A percentile compares a stretch with the other conserved stretches of the same genome.
phyloP scores from a whole-genome alignment of 2,329 filamentous ascomycete species.

The Didymosphaeria variabile region DNA sequence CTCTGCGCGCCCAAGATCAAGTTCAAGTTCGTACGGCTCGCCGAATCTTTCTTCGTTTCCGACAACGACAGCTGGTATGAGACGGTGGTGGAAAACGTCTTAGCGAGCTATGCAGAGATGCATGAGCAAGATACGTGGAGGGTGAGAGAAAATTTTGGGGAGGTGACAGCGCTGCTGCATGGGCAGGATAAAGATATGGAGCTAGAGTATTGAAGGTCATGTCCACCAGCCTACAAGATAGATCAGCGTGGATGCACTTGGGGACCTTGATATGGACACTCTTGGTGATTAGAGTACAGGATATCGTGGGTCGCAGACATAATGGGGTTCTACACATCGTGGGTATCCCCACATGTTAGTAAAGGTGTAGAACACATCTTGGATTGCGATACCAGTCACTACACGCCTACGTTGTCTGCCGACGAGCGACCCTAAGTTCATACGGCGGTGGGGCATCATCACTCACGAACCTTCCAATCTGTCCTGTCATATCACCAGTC shows the following conservation, averaged over 20 bases:
- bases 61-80: background rate
- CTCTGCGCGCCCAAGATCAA: slow-evolving; percentile 1
- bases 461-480: background rate
- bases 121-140: background rate
- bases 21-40: background rate
- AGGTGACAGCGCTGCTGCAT: background rate
- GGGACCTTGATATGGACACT: background rate
- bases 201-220: background rate
- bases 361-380: background rate
- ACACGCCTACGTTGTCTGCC: background rate
- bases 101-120: background rate
- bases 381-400: background rate
- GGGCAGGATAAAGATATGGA: background rate
- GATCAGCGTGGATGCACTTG: background rate
- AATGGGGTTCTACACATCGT: too few species aligned
- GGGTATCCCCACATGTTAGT: background rate
- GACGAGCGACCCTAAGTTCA: background rate
- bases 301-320: too few species aligned
- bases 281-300: background rate
- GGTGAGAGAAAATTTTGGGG: background rate
- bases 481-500: background rate
- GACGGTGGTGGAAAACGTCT: background rate
- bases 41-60: background rate
- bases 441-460: background rate
- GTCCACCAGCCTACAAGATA: background rate